These are phyloP conservation scores for Sedum album DNA, from an alignment of 164 flowering plant genomes.

Conservation along the genomic window DNA sequence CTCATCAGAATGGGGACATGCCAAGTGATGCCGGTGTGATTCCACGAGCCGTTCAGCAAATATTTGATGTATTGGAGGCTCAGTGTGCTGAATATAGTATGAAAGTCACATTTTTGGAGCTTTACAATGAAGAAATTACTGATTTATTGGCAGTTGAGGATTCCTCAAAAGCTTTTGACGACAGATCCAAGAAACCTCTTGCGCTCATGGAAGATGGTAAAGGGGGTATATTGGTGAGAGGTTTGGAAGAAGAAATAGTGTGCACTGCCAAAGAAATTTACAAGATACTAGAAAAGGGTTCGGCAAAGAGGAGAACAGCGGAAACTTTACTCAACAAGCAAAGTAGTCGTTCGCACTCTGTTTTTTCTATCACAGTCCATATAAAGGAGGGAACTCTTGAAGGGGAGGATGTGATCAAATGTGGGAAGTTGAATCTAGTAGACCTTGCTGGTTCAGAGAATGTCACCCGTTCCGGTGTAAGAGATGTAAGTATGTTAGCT, in stretches of 20 bases:
- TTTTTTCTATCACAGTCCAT: no score
- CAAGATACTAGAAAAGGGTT: no score
- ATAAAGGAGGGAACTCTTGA: no score
- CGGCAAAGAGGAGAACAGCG: slow-evolving; percentile 75
- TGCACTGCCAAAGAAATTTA: slow-evolving; percentile 64
- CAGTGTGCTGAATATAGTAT: slow-evolving; percentile 71
- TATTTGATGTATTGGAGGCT: slow-evolving; percentile 64
- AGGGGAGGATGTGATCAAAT: no score
- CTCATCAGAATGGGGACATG: slow-evolving; percentile 57
- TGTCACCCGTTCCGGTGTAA: slow-evolving; percentile 79
- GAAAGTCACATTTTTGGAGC: slow-evolving; percentile 75
- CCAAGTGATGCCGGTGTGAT: slow-evolving; percentile 82
- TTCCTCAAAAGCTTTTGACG: no score
- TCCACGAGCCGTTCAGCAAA: slow-evolving; percentile 64
- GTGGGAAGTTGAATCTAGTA: no score
- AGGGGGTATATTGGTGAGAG: slow-evolving; percentile 73
- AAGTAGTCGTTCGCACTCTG: no score
- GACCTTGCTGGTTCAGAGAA: slow-evolving; percentile 84
- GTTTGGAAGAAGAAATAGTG: slow-evolving; percentile 80
- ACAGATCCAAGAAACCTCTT: no score
- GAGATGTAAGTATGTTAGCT: slow-evolving; percentile 42
- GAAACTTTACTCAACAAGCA: no score
- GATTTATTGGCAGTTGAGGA: no score
- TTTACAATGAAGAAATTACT: slow-evolving; percentile 78
- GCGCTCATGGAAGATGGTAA: slow-evolving; percentile 87